These are phyloP conservation scores for Hippophae rhamnoides DNA, from an alignment of 306 rosid species.

Conservation along the genomic window DNA sequence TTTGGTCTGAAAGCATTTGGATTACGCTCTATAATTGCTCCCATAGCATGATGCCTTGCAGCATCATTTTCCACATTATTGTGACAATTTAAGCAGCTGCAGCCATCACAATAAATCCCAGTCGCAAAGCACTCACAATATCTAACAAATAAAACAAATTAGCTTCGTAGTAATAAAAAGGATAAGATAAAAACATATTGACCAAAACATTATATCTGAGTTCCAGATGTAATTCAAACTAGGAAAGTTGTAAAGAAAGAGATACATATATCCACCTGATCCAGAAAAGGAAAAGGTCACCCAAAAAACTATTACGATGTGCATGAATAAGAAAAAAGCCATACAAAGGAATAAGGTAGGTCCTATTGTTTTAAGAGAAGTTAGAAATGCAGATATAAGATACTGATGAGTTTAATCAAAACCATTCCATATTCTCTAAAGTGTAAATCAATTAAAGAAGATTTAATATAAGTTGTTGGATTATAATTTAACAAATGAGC, in stretches of 20 bases:
- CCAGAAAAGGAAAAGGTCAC: too few relatives aligned
- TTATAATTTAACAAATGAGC: too few relatives aligned
- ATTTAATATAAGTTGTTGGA: too few relatives aligned
- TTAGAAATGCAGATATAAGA: too few relatives aligned
- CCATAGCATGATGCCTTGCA: conserved; percentile 60
- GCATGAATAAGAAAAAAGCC: too few relatives aligned
- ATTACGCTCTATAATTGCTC: conserved; percentile 56
- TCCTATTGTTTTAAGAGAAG: too few relatives aligned
- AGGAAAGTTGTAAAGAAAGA: background rate
- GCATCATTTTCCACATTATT: conserved; percentile 62
- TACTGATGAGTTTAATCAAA: too few relatives aligned
- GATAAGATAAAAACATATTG: background rate
- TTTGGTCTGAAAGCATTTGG: conserved; percentile 81
- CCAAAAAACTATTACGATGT: too few relatives aligned
- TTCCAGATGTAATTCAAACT: conserved; percentile 7
- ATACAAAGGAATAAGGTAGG: too few relatives aligned
- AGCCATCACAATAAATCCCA: conserved; percentile 70
- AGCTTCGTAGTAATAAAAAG: conserved; percentile 11
- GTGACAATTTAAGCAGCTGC: conserved; percentile 62
- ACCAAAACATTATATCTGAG: background rate
- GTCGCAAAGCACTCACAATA: conserved; percentile 82
- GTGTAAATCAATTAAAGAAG: too few relatives aligned
- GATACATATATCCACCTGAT: too few relatives aligned
- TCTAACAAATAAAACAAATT: conserved; percentile 33
- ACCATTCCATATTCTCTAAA: too few relatives aligned